phyloP scores from a whole-genome alignment of 352 stramenopile genomes.

The Globisporangium acanthophoron region DNA sequence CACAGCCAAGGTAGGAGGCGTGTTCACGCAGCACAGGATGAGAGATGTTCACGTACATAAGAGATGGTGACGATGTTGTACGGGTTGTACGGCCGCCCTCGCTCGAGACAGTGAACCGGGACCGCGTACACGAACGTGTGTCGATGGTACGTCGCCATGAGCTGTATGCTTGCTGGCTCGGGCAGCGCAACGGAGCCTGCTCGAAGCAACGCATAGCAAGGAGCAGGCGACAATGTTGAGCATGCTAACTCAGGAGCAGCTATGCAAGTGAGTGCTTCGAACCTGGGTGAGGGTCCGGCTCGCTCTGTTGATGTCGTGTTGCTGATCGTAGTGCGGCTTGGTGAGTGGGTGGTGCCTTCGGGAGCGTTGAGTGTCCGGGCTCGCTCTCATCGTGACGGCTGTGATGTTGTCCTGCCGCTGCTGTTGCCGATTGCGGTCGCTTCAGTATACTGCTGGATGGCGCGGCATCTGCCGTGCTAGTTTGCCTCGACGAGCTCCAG shows the following conservation, averaged over 20 bases:
- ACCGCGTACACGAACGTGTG: slow-evolving; percentile 70
- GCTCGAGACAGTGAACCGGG: slow-evolving; percentile 47
- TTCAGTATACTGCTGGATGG: neutral
- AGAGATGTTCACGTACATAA: slow-evolving; percentile 27
- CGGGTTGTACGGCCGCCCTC: slow-evolving; percentile 42
- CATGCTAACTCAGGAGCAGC: too few species aligned
- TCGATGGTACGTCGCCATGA: slow-evolving; percentile 13
- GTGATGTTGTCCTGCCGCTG: neutral
- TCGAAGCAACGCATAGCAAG: neutral
- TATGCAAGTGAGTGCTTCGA: neutral
- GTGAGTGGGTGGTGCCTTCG: neutral
- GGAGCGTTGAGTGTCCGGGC: neutral
- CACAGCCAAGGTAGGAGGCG: neutral
- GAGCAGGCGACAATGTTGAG: neutral
- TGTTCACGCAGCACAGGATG: too few species aligned
- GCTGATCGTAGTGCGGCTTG: neutral
- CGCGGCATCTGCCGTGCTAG: neutral
- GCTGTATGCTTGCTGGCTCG: neutral
- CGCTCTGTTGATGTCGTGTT: neutral
- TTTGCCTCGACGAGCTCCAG: neutral
- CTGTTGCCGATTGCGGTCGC: neutral
- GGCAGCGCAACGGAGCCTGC: neutral
- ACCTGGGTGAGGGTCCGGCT: neutral
- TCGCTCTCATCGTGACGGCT: neutral
- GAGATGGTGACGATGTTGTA: slow-evolving; percentile 62